Conservation (phyloP, 768 basidiomycete species). For the Lactifluus hygrophoroides region DNA sequence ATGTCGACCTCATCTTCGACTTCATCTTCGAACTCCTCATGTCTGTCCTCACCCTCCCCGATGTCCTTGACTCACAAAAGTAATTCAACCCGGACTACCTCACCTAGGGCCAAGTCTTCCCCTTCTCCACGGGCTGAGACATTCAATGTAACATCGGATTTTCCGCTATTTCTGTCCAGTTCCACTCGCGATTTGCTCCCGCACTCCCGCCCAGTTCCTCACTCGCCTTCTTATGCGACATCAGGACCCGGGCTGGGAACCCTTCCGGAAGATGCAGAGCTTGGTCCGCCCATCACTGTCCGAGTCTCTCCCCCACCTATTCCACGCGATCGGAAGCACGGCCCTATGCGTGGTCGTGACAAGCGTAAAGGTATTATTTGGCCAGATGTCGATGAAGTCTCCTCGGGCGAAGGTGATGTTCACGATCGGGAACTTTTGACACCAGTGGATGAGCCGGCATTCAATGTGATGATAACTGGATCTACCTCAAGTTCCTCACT, state of each 20-base stretch:
- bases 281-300: conserved; percentile 23
- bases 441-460: neutral
- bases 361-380: conserved; percentile 25
- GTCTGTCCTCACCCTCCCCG: neutral
- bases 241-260: conserved; percentile 35
- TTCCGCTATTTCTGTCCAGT: conserved; percentile 18
- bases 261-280: conserved; percentile 45
- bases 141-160: conserved; percentile 18
- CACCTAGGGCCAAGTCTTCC: neutral
- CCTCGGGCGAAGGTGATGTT: conserved; percentile 6
- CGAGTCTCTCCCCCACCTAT: conserved; percentile 4
- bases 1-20: neutral
- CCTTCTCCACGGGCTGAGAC: neutral
- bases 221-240: conserved; percentile 10
- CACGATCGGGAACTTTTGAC: conserved; percentile 5
- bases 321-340: conserved; percentile 23
- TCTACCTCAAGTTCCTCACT: conserved; percentile 19
- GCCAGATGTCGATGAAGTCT: conserved; percentile 8
- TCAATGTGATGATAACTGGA: neutral
- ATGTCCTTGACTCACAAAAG: neutral
- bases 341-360: conserved; percentile 20
- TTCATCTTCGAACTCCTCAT: neutral
- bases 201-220: conserved; percentile 13
- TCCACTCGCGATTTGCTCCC: conserved; percentile 14
- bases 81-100: neutral